Conservation (phyloP, 371 early-diverging fungal species). For the Apophysomyces elegans region DNA sequence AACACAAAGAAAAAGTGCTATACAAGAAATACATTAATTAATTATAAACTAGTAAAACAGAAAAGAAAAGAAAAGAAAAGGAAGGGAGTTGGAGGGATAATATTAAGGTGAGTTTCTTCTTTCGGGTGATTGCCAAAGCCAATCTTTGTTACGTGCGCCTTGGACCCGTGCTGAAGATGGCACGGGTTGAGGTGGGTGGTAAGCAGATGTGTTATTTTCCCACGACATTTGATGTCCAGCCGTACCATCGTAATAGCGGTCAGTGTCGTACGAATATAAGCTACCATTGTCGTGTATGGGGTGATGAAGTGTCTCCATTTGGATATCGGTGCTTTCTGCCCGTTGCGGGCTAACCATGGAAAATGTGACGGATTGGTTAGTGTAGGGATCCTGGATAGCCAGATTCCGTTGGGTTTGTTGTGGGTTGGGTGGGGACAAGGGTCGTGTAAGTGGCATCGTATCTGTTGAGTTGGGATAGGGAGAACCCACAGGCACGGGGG, state of each 20-base stretch:
- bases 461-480: constrained; percentile 27
- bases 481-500: constrained; percentile 40
- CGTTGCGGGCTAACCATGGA: constrained; percentile 35
- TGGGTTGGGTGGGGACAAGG: constrained; percentile 23
- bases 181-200: constrained; percentile 1
- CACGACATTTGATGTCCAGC: constrained; percentile 1
- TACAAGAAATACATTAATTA: no score
- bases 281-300: neutral
- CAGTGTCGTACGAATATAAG: constrained; percentile 5
- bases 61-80: no score
- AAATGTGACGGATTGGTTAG: constrained; percentile 39
- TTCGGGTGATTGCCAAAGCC: constrained; percentile 27
- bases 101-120: constrained; percentile 8
- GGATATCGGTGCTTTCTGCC: neutral
- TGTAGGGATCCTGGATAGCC: constrained; percentile 45
- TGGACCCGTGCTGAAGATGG: constrained; percentile 24
- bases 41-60: no score
- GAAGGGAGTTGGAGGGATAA: no score
- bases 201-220: constrained; percentile 1
- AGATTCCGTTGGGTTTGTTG: constrained; percentile 21
- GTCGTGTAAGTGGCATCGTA: constrained; percentile 29
- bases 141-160: constrained; percentile 18
- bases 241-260: constrained; percentile 24
- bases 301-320: constrained; percentile 21
- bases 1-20: neutral